Conservation (phyloP, 106 monocot species). For the Dendrobium officinale region DNA sequence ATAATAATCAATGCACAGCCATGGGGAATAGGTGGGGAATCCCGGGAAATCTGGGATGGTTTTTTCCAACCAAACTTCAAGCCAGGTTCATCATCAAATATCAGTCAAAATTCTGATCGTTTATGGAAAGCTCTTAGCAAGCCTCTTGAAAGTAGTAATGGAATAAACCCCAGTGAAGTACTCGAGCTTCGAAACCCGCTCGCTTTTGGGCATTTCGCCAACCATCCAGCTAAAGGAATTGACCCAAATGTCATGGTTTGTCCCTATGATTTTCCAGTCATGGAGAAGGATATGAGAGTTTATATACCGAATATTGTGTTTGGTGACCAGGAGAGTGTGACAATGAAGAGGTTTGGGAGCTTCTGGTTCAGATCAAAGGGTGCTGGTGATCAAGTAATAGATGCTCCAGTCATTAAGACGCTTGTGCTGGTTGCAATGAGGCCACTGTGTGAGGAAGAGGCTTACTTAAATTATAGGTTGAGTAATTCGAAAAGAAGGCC, state of each 20-base stretch:
- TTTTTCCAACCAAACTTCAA: conserved; percentile 15
- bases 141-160: conserved; percentile 25
- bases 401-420: conserved; percentile 42
- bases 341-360: conserved; percentile 73
- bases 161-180: conserved; percentile 30
- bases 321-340: conserved; percentile 49
- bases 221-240: conserved; percentile 69
- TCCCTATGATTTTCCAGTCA: conserved; percentile 83
- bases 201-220: conserved; percentile 91
- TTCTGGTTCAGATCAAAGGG: conserved; percentile 75
- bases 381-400: conserved; percentile 12
- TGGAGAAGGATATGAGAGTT: conserved; percentile 54
- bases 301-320: conserved; percentile 82
- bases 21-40: conserved; percentile 67
- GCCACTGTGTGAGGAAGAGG: conserved; percentile 58
- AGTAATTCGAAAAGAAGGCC: conserved; percentile 81
- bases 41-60: conserved; percentile 71
- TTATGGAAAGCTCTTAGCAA: conserved; percentile 75
- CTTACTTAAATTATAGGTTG: conserved; percentile 77
- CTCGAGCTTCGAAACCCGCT: conserved; percentile 84
- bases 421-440: conserved; percentile 74
- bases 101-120: conserved; percentile 23
- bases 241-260: conserved; percentile 86
- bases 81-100: conserved; percentile 13
- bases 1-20: conserved; percentile 80